A percentile compares a stretch with the other conserved stretches of the same genome.
phyloP scores from a whole-genome alignment of 176 grass and related monocot genomes.

The Triticum turgidum region DNA sequence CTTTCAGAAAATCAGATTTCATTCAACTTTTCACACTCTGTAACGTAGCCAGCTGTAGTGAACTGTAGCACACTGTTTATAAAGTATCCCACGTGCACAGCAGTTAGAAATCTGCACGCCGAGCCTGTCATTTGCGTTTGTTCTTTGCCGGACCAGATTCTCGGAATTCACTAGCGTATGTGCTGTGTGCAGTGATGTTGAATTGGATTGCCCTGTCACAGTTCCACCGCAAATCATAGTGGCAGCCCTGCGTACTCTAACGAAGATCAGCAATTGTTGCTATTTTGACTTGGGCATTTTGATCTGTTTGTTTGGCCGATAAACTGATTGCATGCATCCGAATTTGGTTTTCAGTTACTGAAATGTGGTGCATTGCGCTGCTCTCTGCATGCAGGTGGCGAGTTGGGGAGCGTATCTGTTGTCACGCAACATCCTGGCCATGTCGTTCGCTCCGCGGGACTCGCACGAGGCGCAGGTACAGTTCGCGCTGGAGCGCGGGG shows the following conservation, averaged over 20 bases:
- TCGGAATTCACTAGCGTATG: neutral
- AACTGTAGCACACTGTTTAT: neutral
- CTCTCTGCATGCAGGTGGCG: conserved; percentile 67
- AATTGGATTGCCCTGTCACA: neutral
- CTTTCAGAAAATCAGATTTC: neutral
- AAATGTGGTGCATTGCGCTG: neutral
- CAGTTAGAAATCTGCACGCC: neutral
- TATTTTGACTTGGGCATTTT: neutral
- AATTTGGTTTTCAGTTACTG: neutral
- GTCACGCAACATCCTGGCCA: conserved; percentile 71
- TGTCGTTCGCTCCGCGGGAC: conserved; percentile 91
- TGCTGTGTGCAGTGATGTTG: neutral
- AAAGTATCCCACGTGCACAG: neutral
- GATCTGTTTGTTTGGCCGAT: neutral
- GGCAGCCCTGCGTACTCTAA: too few species aligned
- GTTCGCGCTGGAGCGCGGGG: conserved; percentile 91
- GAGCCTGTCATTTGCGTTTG: neutral
- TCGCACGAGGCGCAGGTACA: conserved; percentile 98
- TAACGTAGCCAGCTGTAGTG: conserved; percentile 24
- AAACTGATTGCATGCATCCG: neutral
- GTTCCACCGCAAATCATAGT: neutral
- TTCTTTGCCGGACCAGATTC: neutral
- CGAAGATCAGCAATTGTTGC: neutral
- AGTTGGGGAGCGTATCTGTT: conserved; percentile 92
- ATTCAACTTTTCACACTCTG: neutral